A percentile compares a stretch with the other conserved stretches of the same genome.
These are phyloP conservation scores for Saturnispora kantuleensis DNA, from an alignment of 805 yeast genomes.

Conservation along the genomic window DNA sequence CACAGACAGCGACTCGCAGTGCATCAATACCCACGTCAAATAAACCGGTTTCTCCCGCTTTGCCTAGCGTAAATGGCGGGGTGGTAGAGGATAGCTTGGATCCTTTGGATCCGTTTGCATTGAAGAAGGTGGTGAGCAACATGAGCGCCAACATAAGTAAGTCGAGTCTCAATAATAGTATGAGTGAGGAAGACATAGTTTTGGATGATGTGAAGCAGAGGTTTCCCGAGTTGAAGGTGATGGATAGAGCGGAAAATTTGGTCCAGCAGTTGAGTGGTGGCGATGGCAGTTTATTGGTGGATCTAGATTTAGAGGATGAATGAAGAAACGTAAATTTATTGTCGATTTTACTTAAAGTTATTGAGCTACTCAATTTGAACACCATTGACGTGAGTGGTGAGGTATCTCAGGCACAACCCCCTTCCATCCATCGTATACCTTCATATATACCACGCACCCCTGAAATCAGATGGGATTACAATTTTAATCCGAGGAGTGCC, in stretches of 20 bases:
- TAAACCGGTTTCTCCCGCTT: too few species aligned
- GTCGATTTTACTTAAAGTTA: too few species aligned
- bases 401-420: too few species aligned
- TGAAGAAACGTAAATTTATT: neutral
- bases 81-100: neutral
- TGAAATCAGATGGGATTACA: too few species aligned
- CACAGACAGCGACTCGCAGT: too few species aligned
- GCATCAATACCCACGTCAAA: too few species aligned
- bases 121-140: neutral
- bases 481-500: too few species aligned
- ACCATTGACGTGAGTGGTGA: neutral
- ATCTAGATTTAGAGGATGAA: neutral
- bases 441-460: too few species aligned
- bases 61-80: too few species aligned
- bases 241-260: neutral
- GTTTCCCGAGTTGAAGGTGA: slow-evolving; percentile 1
- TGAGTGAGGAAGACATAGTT: neutral
- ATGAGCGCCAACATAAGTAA: neutral
- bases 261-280: slow-evolving; percentile 2
- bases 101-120: slow-evolving; percentile 1
- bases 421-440: too few species aligned
- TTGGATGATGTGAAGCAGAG: neutral
- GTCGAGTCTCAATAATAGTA: neutral
- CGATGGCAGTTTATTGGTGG: neutral
- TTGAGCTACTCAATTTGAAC: neutral